Evolutionary conservation across 306 rosid species (phyloP), one percentile per base, ranked within the genome.

Genomic region (Medicago arabica): DNA sequence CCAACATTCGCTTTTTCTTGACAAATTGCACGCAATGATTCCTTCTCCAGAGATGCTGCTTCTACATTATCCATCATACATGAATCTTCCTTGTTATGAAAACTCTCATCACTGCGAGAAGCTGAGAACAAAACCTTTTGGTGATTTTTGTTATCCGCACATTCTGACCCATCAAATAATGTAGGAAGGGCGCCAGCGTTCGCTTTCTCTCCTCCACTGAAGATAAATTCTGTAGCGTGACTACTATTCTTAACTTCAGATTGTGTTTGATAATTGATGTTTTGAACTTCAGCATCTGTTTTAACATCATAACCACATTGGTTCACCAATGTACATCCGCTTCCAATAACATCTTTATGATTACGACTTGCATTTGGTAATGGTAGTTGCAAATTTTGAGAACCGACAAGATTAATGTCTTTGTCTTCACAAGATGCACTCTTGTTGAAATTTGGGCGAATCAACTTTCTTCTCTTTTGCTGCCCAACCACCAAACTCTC

Each of bases 381-480:
- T 61, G 85, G 31, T 16, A 60, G 77, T 44, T 65, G 77, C 11
- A 58, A 47, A 72, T 58, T 62, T 71, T 19, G 76, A 75, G 82
- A 66, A 61, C 78, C 41, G 66, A 59, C 73, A 36, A 40, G 60
- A 67, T 67, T 38, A 9, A 38, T 41, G 71, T 75, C 78, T 71
- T 63, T 72, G 43, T 76, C 74, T 54, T 60, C 75, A 51, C 71
- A 9, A 34, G 85, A 69, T 62, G 66, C 19, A 19, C 60, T 81
- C 64, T 82, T 66, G 65, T 71, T 66, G 82, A 90, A 88, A 67
- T 69, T 82, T 4, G 96, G 96, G 57, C 92, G 88, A 46, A 90
- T 71, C 83, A 90, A 69, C 85, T 88, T 88, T 81, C 86, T 85
- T 83, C 79, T 88, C 85, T 82, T 88, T 54, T 16, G 80, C 54